A percentile compares a stretch with the other conserved stretches of the same genome.
Conservation (phyloP, 2,329 filamentous ascomycete species). For the Ophiocordyceps camponoti-saundersi region DNA sequence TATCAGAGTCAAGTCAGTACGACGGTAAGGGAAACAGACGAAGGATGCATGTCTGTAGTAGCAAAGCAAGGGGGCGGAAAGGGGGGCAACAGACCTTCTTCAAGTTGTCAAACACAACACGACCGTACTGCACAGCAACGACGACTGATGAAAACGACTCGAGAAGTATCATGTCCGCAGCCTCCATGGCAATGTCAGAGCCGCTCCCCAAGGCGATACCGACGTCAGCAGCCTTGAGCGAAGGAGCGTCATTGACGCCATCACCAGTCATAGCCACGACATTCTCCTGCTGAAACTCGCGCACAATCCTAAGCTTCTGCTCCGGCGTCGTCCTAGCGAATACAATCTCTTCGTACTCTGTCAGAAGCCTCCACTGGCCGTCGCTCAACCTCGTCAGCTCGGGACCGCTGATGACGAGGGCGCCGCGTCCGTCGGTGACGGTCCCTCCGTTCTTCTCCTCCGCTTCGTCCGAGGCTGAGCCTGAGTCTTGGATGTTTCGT, state of each 20-base stretch:
- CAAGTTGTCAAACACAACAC: conserved; percentile 64
- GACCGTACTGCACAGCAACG: conserved; percentile 53
- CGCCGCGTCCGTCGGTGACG: conserved; percentile 11
- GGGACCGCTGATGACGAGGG: conserved; percentile 46
- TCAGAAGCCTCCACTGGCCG: conserved; percentile 50
- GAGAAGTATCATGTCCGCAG: conserved; percentile 66
- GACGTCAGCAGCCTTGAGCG: conserved; percentile 63
- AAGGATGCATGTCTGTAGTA: too few species aligned
- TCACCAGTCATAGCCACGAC: conserved; percentile 77
- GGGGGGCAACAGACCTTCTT: conserved; percentile 34
- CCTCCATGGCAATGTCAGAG: conserved; percentile 68
- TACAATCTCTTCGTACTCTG: conserved; percentile 51
- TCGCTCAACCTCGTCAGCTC: conserved; percentile 51
- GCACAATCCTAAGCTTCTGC: conserved; percentile 66
- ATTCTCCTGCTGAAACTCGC: conserved; percentile 48
- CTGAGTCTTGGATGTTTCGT: conserved; percentile 9
- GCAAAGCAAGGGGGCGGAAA: too few species aligned
- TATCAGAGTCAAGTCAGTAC: background rate
- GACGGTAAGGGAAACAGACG: background rate
- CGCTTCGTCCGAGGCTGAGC: conserved; percentile 4
- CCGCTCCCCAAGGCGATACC: conserved; percentile 70
- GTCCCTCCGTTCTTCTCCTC: conserved; percentile 7
- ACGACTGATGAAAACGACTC: conserved; percentile 59
- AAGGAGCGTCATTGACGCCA: conserved; percentile 74
- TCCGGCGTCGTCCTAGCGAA: conserved; percentile 64